phyloP scores from a whole-genome alignment of 805 yeast species.

The Groenewaldozyma salmanticensis region DNA sequence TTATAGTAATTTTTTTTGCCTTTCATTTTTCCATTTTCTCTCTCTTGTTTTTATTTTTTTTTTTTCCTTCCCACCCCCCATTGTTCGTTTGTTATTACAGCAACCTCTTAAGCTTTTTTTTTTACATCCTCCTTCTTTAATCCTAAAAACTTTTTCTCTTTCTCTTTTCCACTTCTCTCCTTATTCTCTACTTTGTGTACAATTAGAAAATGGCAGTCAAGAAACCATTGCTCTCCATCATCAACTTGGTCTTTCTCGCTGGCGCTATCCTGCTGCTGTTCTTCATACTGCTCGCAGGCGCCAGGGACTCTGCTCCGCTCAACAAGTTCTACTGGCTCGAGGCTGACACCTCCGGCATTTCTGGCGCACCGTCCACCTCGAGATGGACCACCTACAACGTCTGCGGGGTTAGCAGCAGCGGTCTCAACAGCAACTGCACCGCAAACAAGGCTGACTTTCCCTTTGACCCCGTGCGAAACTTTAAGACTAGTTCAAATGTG shows the following conservation, averaged over 20 bases:
- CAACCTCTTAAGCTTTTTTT: too few species aligned
- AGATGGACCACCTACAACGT: constrained; percentile 81
- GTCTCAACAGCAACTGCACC: constrained; percentile 42
- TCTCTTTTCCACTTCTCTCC: too few species aligned
- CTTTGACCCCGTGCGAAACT: constrained; percentile 72
- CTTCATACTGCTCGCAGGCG: constrained; percentile 61
- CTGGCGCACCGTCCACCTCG: constrained; percentile 34
- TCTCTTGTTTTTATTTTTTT: too few species aligned
- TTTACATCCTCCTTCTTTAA: too few species aligned
- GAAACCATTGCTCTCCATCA: not conserved
- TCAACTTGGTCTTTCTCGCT: constrained; percentile 1
- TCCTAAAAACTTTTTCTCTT: not conserved
- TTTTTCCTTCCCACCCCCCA: too few species aligned
- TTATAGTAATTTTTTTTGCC: too few species aligned
- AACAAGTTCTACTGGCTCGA: constrained; percentile 68
- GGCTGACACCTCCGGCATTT: constrained; percentile 56
- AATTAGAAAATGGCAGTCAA: not conserved
- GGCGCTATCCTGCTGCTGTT: constrained; percentile 45
- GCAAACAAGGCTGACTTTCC: constrained; percentile 65
- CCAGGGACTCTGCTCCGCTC: constrained; percentile 42
- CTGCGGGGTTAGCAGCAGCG: constrained; percentile 38
- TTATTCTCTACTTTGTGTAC: not conserved
- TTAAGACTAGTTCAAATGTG: constrained; percentile 41
- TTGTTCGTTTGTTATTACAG: too few species aligned
- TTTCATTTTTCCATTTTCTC: too few species aligned